Conservation (phyloP, 2,329 filamentous ascomycete species). For the Trichophyton equinum region DNA sequence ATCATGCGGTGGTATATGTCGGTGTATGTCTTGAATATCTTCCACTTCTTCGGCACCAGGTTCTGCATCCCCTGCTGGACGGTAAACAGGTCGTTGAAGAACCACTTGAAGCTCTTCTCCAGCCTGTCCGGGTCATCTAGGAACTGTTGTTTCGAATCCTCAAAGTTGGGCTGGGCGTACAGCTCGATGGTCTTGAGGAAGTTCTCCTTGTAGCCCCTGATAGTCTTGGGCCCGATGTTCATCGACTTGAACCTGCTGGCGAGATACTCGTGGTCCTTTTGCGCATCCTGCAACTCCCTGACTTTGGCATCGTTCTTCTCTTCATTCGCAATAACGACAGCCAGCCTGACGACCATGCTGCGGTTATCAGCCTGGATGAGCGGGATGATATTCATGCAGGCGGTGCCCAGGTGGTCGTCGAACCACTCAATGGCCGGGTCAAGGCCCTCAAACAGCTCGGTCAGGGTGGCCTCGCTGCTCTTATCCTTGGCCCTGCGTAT, state of each 20-base stretch:
- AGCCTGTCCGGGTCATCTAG: slow-evolving; percentile 69
- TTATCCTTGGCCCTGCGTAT: slow-evolving; percentile 64
- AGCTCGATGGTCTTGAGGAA: slow-evolving; percentile 70
- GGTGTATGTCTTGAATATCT: slow-evolving; percentile 79
- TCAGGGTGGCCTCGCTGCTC: slow-evolving; percentile 66
- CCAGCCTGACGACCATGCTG: slow-evolving; percentile 78
- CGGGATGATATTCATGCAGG: slow-evolving; percentile 81
- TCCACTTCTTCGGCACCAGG: slow-evolving; percentile 93
- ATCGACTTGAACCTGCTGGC: slow-evolving; percentile 90
- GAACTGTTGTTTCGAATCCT: slow-evolving; percentile 59
- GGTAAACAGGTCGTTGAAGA: slow-evolving; percentile 92
- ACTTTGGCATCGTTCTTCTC: slow-evolving; percentile 93
- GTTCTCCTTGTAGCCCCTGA: slow-evolving; percentile 93
- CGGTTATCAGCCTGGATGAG: slow-evolving; percentile 78
- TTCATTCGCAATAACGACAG: slow-evolving; percentile 85
- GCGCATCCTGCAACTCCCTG: slow-evolving; percentile 79
- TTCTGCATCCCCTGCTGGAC: slow-evolving; percentile 85
- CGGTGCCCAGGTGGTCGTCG: slow-evolving; percentile 80
- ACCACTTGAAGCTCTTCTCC: slow-evolving; percentile 87
- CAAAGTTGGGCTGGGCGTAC: slow-evolving; percentile 62
- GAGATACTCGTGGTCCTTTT: slow-evolving; percentile 91
- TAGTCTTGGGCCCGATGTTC: slow-evolving; percentile 79
- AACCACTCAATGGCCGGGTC: slow-evolving; percentile 89
- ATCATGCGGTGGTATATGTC: slow-evolving; percentile 87
- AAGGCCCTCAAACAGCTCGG: slow-evolving; percentile 77